These are phyloP conservation scores for Globisporangium abappressorium DNA, from an alignment of 352 stramenopile genomes.

Conservation along the genomic window DNA sequence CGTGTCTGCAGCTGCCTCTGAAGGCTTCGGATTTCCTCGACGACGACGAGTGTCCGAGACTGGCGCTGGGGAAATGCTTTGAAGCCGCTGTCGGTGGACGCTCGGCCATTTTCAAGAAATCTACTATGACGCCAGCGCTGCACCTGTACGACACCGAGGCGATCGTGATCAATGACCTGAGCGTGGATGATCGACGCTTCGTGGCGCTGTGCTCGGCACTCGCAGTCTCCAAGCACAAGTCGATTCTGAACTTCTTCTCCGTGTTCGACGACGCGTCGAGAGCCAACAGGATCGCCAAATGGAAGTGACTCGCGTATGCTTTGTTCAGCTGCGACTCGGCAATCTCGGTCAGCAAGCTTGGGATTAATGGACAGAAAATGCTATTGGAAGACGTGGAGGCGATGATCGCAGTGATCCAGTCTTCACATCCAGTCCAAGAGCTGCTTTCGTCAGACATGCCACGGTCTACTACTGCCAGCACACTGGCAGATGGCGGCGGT, in stretches of 20 bases:
- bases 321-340: slow-evolving; percentile 23
- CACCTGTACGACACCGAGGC: not conserved
- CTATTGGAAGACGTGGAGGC: slow-evolving; percentile 6
- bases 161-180: slow-evolving; percentile 17
- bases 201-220: not conserved
- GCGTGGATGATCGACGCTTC: slow-evolving; percentile 15
- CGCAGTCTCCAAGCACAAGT: not conserved
- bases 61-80: slow-evolving; percentile 27
- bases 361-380: slow-evolving; percentile 9
- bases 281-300: slow-evolving; percentile 18
- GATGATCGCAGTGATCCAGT: slow-evolving; percentile 8
- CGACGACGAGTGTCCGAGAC: slow-evolving; percentile 30
- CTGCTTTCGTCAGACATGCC: not conserved
- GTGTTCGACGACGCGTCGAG: slow-evolving; percentile 7
- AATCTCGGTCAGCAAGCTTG: slow-evolving; percentile 14
- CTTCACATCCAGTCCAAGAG: not conserved
- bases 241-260: slow-evolving; percentile 6
- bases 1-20: slow-evolving; percentile 29
- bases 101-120: slow-evolving; percentile 1
- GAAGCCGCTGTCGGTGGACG: slow-evolving; percentile 8
- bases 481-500: not conserved
- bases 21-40: slow-evolving; percentile 32
- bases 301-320: slow-evolving; percentile 32
- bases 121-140: too few relatives aligned
- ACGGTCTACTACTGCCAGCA: not conserved